Base-by-base conservation (phyloP, 192 early-diverging fungal genomes). In the Coemansia sp. region DNA sequence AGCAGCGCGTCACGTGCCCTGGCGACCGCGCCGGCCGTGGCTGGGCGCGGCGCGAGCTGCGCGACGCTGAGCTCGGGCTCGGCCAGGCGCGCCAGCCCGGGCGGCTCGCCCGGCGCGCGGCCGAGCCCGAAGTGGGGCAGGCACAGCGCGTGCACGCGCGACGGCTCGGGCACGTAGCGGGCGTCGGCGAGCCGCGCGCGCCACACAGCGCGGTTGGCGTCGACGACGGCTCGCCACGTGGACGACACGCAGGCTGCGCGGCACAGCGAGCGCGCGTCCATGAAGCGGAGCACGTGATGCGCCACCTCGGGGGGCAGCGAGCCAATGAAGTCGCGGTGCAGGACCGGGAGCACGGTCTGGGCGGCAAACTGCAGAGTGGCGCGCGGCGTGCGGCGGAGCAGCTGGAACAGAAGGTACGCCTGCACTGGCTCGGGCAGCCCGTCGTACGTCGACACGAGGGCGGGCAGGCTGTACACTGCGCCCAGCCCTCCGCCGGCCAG, bases 261-360 rank as follows among this genome's bases (percentile, higher is more conserved):
- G 42, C 88, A 88, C 27, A 99, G 80, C 44, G 90, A 85, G 26
- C 82, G 74, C 7, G 90, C 80, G 58, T 96, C 97, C 62, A 99
- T 80, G 61, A 89, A 92, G 21, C 83, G 74, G 18, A 98, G 83
- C 67, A 98, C 86, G 52, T 93, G 87, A 44, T 89, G 83, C 29
- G 83, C 67, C 19, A 90, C 69, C 58, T 93, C 90, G 8, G 74
- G 37, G 6, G 92, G 92, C 60, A 93, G 70, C 8, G 80, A 79
- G 15, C 83, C 84, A 8, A 99, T 56, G 75, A 97, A 95, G 80
- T 99, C 95, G 63, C 91, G 86, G 62, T 94, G 92, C 63, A 98
- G 83, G 14, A 89, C 87, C 1, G 97, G 93, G 40, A 92, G 75
- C 56, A 99, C 87, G n/a, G 94, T 76, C 27, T 89, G 86, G 53